phyloP scores from a whole-genome alignment of 1,284 basidiomycete species.

The Ganoderma leucocontextum region DNA sequence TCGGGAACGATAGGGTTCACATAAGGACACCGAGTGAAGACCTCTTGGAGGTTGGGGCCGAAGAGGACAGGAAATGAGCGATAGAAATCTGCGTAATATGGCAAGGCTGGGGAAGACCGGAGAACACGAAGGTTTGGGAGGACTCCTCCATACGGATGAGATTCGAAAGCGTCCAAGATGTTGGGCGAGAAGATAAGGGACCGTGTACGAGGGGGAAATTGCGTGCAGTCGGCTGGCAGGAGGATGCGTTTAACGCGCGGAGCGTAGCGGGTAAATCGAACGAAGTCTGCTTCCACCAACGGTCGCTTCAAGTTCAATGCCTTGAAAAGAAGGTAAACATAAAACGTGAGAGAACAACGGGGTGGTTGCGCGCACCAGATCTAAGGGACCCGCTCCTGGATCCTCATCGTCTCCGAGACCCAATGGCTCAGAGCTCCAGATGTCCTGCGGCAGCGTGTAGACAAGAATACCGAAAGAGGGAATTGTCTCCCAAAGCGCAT shows the following conservation, averaged over 20 bases:
- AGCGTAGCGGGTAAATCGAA: conserved; percentile 11
- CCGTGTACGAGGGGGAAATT: background rate
- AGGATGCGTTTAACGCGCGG: conserved; percentile 9
- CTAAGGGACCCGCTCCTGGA: background rate
- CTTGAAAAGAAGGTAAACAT: background rate
- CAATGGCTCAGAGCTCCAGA: background rate
- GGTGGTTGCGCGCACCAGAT: background rate
- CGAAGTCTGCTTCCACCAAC: conserved; percentile 2
- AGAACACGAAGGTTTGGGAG: conserved; percentile 15
- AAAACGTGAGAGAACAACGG: background rate
- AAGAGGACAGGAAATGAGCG: conserved; percentile 12
- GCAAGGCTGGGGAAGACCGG: background rate
- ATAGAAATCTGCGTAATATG: background rate
- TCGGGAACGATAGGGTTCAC: no score
- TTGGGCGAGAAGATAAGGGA: background rate
- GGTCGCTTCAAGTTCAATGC: background rate
- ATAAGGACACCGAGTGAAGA: conserved; percentile 1
- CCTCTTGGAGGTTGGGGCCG: conserved; percentile 5
- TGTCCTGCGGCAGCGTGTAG: conserved; percentile 13
- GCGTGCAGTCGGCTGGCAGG: background rate
- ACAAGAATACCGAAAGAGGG: conserved; percentile 14
- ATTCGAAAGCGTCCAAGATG: background rate
- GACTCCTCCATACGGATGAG: background rate
- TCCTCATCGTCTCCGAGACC: background rate
- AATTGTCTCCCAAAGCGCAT: conserved; percentile 18